Percentiles rank a stretch among this genome's conserved stretches.
phyloP scores from a whole-genome alignment of 106 monocot genomes.

The Acorus gramineus region DNA sequence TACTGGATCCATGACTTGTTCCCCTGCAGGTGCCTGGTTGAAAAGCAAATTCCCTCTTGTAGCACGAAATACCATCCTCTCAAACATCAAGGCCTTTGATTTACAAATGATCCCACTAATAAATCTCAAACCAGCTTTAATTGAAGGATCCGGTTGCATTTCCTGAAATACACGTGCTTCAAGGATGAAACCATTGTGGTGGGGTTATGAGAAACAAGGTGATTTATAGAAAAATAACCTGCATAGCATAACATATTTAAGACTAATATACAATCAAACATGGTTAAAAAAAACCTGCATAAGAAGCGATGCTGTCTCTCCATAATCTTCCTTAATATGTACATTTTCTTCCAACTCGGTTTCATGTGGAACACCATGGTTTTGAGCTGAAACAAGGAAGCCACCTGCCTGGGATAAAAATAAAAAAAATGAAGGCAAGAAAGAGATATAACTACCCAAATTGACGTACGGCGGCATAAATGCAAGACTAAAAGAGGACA shows the following conservation, averaged over 20 bases:
- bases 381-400: conserved; percentile 85
- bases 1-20: conserved; percentile 72
- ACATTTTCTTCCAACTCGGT: conserved; percentile 81
- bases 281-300: conserved; percentile 53
- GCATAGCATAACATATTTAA: conserved; percentile 4
- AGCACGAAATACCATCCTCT: conserved; percentile 97
- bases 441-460: too few species aligned
- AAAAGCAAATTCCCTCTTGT: conserved; percentile 99
- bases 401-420: conserved; percentile 87
- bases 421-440: conserved; percentile 8
- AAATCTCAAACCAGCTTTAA: conserved; percentile 79
- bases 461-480: too few species aligned
- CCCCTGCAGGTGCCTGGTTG: conserved; percentile 88
- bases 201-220: too few species aligned
- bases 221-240: not conserved
- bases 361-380: conserved; percentile 49
- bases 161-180: conserved; percentile 19
- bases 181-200: not conserved
- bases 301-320: conserved; percentile 54
- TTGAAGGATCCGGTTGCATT: conserved; percentile 45
- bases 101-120: conserved; percentile 93
- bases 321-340: conserved; percentile 33
- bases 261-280: conserved; percentile 3
- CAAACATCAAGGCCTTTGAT: conserved; percentile 69
- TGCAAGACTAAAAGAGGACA: too few species aligned